Evolutionary conservation across 2,329 filamentous ascomycete species (phyloP), one percentile per base, ranked within the genome.

Genomic region (Pyrenophora tritici-repentis): DNA sequence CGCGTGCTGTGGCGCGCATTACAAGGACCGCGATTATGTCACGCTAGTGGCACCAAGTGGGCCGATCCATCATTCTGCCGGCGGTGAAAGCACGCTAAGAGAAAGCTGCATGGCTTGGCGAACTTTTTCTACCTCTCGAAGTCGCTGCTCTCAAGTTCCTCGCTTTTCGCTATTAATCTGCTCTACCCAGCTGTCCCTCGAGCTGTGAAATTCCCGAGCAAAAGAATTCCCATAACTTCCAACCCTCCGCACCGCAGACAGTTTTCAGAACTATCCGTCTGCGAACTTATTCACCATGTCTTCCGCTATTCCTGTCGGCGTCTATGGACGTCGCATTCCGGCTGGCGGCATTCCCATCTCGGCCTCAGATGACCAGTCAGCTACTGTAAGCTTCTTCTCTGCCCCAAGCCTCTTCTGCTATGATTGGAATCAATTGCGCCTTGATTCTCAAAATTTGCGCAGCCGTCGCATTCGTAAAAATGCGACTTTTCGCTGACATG

Each of bases 281-380:
- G 38, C 53, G 55, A 54, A 45, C 58, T 36, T 46, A 24, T 57
- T 51, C 67, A 65, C 62, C 55, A 76, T 76, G 73, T 53, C 68
- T 36, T 61, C 57, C 53, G 55, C 72, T 48, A 62, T 73, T 53
- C 83, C 81, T 72, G 89, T 94, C 76, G 90, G 89, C 74, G 83
- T 97, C 73, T 99, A 94, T 75, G 91, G 92, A 78, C 88, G 97
- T 65, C 87, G 91, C 81, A 89, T 97, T 76, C 91, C 91, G 66
- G 83, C 90, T 65, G 90, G 89, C 71, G 90, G 90, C 76, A 80
- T 91, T 73, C 80, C 94, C 74, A 86, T 97, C 66, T 88, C 90
- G 62, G 91, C 90, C 50, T 80, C 86, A 58, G 47, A 59, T 58
- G 86, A 93, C 63, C 87, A 93, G 68, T 89, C 90, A 72, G 90